Evolutionary conservation across 2,329 filamentous ascomycete genomes (phyloP), one percentile per base, ranked within the genome.

Genomic region (Paecilomyces fulvus): DNA sequence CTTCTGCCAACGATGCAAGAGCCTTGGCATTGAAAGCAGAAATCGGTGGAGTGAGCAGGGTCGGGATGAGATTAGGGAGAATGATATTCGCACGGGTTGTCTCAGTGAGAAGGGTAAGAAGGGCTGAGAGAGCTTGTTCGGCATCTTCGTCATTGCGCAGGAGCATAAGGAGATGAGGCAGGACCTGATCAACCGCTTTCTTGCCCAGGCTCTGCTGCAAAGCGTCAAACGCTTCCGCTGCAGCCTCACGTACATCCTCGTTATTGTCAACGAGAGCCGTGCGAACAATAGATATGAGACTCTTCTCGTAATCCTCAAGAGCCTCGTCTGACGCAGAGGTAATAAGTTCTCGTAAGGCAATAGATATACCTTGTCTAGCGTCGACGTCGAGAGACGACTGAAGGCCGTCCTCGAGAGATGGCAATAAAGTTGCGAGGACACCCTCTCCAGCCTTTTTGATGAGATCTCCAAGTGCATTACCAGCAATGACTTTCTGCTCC

Each of bases 401-500:
- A 55, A 99, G 80, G 37, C 92, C 91, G 70, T 95, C 90, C 70
- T 97, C 92, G 52, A 99, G 83, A 31, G 92, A 95, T 30, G 94
- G 94, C 59, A 99, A 77, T 58, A 99, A 77, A 49, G 85, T 95
- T 23, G 91, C 84, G 60, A 99, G 80, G 56, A 99, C 92, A 56
- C 90, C 88, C 71, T 99, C 94, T 59, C 95, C 94, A 67, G 94
- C 92, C 75, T 96, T 96, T 67, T 94, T 87, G 67, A 99, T 97
- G 63, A 99, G 84, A 71, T 99, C 94, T 68, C 94, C 94, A 56
- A 99, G 81, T 52, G 94, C 91, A 72, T 97, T 97, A 71, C 92
- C 92, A 63, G 95, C 94, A 79, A 99, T 99, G 64, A 96, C 88
- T 79, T 96, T 97, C 74, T 99, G 94, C 73, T 99, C 94, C 87